A percentile compares a stretch with the other conserved stretches of the same genome.
Evolutionary conservation across 1,139 yeast genomes (phyloP).

Genomic region (Pichia sp.): DNA sequence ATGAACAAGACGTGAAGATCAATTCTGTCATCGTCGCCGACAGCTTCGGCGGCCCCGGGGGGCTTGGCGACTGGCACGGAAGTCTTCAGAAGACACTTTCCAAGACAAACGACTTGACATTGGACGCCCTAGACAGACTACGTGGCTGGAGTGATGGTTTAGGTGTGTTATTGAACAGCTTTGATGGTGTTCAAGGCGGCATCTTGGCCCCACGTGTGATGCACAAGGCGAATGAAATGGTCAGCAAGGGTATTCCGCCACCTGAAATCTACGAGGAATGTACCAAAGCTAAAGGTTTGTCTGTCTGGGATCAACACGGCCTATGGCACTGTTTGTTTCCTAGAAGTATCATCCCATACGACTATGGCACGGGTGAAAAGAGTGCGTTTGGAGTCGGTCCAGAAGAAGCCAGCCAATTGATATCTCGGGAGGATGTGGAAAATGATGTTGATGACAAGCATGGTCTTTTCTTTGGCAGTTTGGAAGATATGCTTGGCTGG

Average conservation of each 20-base stretch:
- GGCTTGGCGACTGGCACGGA: slow-evolving; percentile 6
- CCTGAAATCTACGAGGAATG: slow-evolving; percentile 58
- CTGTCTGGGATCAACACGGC: slow-evolving; percentile 76
- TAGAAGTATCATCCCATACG: slow-evolving; percentile 34
- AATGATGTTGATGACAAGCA: slow-evolving; percentile 33
- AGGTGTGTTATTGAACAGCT: slow-evolving; percentile 7
- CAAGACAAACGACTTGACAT: slow-evolving; percentile 22
- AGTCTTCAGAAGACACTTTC: slow-evolving; percentile 18
- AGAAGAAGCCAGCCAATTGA: slow-evolving; percentile 20
- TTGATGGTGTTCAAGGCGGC: slow-evolving; percentile 7
- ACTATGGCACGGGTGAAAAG: slow-evolving; percentile 12
- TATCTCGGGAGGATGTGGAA: slow-evolving; percentile 39
- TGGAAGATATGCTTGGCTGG: slow-evolving; percentile 65
- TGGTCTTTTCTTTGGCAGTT: slow-evolving; percentile 53
- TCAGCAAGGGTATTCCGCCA: slow-evolving; percentile 59
- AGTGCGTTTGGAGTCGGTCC: slow-evolving; percentile 13
- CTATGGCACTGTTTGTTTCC: slow-evolving; percentile 89
- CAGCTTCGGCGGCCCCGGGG: not conserved
- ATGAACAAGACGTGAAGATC: slow-evolving; percentile 4
- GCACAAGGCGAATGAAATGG: slow-evolving; percentile 37
- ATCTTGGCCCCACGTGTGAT: too few species aligned
- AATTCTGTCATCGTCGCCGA: slow-evolving; percentile 7
- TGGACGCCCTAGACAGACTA: slow-evolving; percentile 20
- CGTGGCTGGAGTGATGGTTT: slow-evolving; percentile 13
- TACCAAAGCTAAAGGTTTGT: slow-evolving; percentile 53